Base-by-base conservation (phyloP, 2,329 filamentous ascomycete species). In the Scleromitrula shiraiana region DNA sequence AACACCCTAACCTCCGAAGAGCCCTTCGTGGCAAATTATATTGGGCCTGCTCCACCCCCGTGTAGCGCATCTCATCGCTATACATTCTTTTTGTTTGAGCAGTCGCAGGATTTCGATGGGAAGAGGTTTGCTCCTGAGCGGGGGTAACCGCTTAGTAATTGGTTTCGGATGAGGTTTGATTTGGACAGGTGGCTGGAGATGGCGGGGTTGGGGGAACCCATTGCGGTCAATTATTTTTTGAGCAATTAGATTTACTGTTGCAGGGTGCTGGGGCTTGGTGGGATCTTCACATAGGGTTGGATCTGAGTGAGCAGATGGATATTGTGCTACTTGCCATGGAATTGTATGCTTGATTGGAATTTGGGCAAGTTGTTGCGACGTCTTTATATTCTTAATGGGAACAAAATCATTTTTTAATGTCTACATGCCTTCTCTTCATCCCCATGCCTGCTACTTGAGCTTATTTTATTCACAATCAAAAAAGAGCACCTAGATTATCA, bases 21-120 rank as follows among this genome's bases (percentile, higher is more conserved):
- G 1, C 57, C 62, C 0, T 65, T 65, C 36, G 46, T 71, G 9
- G 62, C 62, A 6, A 58, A 67, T 38, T 76, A 71, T 53, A 66
- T 72, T 41, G 68, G 65, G 0, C 72, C 74, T 2, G 66, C 64
- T 4, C 72, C 73, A n/a, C 73, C 73, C 10, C 68, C 68, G 0
- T 54, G 61, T 6, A 71, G 69, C 48, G 53, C 62, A 7, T 70
- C 73, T 8, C 73, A 76, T 59, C 69, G 73, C 0, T 76, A 76
- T 54, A 48, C 66, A 4, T 76, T 75, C 55, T 65, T 74, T 50
- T 56, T 76, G 19, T 76, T 69, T 50, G 68, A 73, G 52, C 70
- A 76, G 58, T 72, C 72, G 0, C 58, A 49, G 22, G 63, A 54
- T 1, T 68, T 74, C 37, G 61, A 67, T 15, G 55, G 44, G 5